Evolutionary conservation across 1,139 yeast species (phyloP).

Genomic region (Debaryomyces sp.): DNA sequence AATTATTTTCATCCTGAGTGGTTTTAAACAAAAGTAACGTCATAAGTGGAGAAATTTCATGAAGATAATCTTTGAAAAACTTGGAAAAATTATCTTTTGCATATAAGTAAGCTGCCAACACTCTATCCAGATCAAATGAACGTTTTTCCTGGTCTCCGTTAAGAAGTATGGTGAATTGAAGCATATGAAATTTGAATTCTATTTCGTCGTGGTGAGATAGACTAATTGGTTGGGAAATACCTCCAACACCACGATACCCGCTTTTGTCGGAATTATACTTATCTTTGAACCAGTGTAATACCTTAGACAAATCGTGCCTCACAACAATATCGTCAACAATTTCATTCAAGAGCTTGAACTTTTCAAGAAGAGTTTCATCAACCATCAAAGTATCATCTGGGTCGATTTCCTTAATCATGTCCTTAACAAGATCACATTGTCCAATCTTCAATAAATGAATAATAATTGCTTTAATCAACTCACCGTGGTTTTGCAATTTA

Average conservation of each 20-base stretch:
- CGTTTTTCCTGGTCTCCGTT: slow-evolving; percentile 22
- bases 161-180: slow-evolving; percentile 54
- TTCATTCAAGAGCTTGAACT: slow-evolving; percentile 34
- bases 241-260: background rate
- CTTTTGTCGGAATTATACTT: slow-evolving; percentile 21
- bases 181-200: slow-evolving; percentile 66
- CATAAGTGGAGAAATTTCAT: slow-evolving; percentile 58
- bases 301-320: slow-evolving; percentile 36
- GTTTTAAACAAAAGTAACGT: slow-evolving; percentile 46
- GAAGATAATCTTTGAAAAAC: slow-evolving; percentile 39
- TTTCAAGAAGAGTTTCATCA: slow-evolving; percentile 26
- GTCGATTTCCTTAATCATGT: slow-evolving; percentile 30
- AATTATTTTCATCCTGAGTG: slow-evolving; percentile 16
- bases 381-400: slow-evolving; percentile 19
- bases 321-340: slow-evolving; percentile 40
- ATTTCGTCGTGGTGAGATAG: slow-evolving; percentile 23
- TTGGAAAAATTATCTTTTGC: slow-evolving; percentile 55
- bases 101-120: slow-evolving; percentile 54
- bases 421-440: slow-evolving; percentile 40
- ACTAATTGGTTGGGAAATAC: background rate
- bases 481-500: slow-evolving; percentile 33
- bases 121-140: slow-evolving; percentile 24
- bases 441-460: slow-evolving; percentile 47
- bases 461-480: slow-evolving; percentile 43
- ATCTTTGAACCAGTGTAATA: slow-evolving; percentile 39